Percentiles rank a stretch among this genome's conserved stretches.
phyloP scores from a whole-genome alignment of 2,329 filamentous ascomycete species.

The Apiospora sp. region DNA sequence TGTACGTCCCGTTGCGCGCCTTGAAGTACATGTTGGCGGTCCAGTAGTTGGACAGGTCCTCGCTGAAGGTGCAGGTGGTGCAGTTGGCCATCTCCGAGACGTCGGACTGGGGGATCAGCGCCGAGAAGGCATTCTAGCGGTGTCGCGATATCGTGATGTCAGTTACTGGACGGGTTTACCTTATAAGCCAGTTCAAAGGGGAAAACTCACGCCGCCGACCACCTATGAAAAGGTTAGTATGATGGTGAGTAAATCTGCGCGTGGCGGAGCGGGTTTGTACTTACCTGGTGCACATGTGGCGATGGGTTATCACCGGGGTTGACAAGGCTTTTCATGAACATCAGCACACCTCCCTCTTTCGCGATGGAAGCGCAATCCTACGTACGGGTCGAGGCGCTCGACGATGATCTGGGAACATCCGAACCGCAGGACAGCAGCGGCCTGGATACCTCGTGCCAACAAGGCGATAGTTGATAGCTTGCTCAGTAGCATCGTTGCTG shows the following conservation, averaged over 20 bases:
- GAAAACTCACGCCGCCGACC: slow-evolving; percentile 40
- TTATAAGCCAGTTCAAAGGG: slow-evolving; percentile 27
- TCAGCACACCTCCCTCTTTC: too few relatives aligned
- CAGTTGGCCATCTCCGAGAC: slow-evolving; percentile 54
- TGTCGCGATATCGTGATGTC: slow-evolving; percentile 26
- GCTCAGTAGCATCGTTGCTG: background rate
- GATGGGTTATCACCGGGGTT: slow-evolving; percentile 39
- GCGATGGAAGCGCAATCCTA: too few relatives aligned
- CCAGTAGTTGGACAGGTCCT: slow-evolving; percentile 75
- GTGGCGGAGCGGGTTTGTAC: too few relatives aligned
- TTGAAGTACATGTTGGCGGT: slow-evolving; percentile 63
- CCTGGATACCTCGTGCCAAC: background rate
- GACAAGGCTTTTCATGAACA: slow-evolving; percentile 29
- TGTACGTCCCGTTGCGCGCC: slow-evolving; percentile 60
- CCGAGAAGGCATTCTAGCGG: slow-evolving; percentile 38
- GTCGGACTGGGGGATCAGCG: slow-evolving; percentile 5
- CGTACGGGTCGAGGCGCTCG: slow-evolving; percentile 39
- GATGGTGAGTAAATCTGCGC: too few relatives aligned
- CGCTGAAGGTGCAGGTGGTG: slow-evolving; percentile 68
- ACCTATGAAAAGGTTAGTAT: too few relatives aligned
- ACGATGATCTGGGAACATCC: slow-evolving; percentile 41
- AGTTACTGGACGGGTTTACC: slow-evolving; percentile 37
- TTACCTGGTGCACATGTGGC: slow-evolving; percentile 40
- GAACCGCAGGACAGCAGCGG: slow-evolving; percentile 35
- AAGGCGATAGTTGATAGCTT: background rate